Evolutionary conservation across 345 rosid species (phyloP), one percentile per base, ranked within the genome.

Genomic region (Litchi chinensis): DNA sequence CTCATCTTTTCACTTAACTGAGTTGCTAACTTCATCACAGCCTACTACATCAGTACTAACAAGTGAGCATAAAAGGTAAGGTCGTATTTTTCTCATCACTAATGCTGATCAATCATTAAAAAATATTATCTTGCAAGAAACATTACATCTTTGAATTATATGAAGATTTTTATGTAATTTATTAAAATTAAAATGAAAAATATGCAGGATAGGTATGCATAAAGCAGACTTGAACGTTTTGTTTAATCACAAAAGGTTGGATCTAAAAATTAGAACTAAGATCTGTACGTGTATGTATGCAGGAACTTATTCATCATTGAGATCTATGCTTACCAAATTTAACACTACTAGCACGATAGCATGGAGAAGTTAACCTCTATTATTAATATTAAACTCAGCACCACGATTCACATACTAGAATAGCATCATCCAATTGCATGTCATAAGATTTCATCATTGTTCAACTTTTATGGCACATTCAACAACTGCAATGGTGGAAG

Each of bases 1-100:
- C 87, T 84, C 87, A 88, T 88, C 86, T 65, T 74, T 70, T 83
- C 88, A 63, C 77, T 70, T 74, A 87, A 59, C 72, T 85, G 89
- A 70, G 81, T 75, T 50, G 74, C 81, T 65, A 91, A 79, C 82
- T 85, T 87, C 66, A 75, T 79, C 59, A 85, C 80, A 81, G 90
- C 91, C 94, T 89, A 75, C 44, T 59, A 73, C 8, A 68, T n/a
- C 74, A 71, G 67, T 63, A 70, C 64, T 54, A 48, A 76, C 24
- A 69, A 70, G 48, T 79, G 41, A 69, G 40, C 21, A 28, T 48
- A 16, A 32, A 48, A 44, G 15, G 32, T 39, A 66, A 56, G 21
- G 52, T 24, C 32, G 6, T 16, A 22, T 26, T 60, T 68, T 48
- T 50, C 48, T 41, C 21, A 15, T 12, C 5, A 5, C 24, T 21